phyloP scores from a whole-genome alignment of 2,329 filamentous ascomycete species.

The Lasiodiplodia theobromae region DNA sequence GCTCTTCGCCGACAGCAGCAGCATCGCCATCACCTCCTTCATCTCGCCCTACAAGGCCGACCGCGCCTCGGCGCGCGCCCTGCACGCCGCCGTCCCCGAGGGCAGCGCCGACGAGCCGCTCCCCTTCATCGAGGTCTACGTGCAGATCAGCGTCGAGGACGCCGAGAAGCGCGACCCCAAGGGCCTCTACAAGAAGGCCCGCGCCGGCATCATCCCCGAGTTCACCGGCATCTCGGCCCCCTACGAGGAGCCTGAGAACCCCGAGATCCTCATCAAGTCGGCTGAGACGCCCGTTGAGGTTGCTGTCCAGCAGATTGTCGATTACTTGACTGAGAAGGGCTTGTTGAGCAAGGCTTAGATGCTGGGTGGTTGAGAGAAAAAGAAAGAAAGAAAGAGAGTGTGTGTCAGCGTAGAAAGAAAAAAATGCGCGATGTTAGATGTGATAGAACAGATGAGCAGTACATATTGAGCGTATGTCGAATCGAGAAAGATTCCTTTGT shows the following conservation, averaged over 20 bases:
- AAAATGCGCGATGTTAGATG: neutral
- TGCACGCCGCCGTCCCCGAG: conserved; percentile 70
- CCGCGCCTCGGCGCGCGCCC: conserved; percentile 77
- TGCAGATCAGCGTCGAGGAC: conserved; percentile 89
- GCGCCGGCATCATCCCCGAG: conserved; percentile 92
- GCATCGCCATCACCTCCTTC: conserved; percentile 91
- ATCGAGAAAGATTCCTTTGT: too few species aligned
- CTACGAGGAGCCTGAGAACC: conserved; percentile 85
- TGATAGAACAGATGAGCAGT: neutral
- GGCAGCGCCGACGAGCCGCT: conserved; percentile 65
- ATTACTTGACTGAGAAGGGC: conserved; percentile 76
- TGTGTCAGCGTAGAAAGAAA: neutral
- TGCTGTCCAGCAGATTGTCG: conserved; percentile 82
- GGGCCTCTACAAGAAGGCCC: conserved; percentile 96
- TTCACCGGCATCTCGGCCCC: conserved; percentile 96
- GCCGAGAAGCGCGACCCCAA: conserved; percentile 97
- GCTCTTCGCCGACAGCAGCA: conserved; percentile 89
- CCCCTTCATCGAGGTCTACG: conserved; percentile 91
- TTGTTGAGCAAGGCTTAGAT: conserved; percentile 55
- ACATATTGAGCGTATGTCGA: too few species aligned
- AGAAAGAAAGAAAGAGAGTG: neutral
- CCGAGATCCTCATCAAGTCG: conserved; percentile 88
- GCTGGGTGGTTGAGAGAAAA: neutral
- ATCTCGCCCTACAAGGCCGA: conserved; percentile 95
- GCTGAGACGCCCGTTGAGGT: conserved; percentile 86